A percentile compares a stretch with the other conserved stretches of the same genome.
Evolutionary conservation across 352 stramenopile species (phyloP).

Genomic region (Pythium coloratum): DNA sequence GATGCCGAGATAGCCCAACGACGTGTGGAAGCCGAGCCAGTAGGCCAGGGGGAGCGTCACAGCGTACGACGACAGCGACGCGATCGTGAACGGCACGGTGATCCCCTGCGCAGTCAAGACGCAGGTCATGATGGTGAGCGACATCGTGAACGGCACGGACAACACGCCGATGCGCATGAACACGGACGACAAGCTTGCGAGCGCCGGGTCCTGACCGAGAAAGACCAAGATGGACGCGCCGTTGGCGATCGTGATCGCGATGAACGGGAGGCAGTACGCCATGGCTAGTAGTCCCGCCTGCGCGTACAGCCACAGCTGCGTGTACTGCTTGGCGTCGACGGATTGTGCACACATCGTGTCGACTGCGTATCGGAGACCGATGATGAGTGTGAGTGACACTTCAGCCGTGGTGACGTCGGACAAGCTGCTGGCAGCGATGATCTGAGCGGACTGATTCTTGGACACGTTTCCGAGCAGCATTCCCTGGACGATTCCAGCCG

Average conservation of each 20-base stretch:
- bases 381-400: constrained; percentile 21
- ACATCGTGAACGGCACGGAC: constrained; percentile 33
- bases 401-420: constrained; percentile 19
- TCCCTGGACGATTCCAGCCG: constrained; percentile 8
- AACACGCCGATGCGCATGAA: no score
- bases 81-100: no score
- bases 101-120: no score
- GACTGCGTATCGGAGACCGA: constrained; percentile 32
- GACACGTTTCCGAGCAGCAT: constrained; percentile 36
- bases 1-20: no score
- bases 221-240: constrained; percentile 26
- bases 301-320: constrained; percentile 44
- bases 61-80: no score
- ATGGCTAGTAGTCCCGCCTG: constrained; percentile 38
- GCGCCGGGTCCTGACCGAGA: constrained; percentile 37
- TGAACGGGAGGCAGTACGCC: constrained; percentile 20
- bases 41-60: no score
- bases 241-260: constrained; percentile 21
- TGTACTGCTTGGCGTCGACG: constrained; percentile 33
- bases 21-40: no score
- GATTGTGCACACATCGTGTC: constrained; percentile 46
- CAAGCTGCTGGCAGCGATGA: constrained; percentile 33
- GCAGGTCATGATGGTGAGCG: constrained; percentile 30
- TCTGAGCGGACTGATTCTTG: constrained; percentile 18
- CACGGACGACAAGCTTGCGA: constrained; percentile 34